These are phyloP conservation scores for Nicotiana paniculata DNA, from an alignment of 257 asterid species.

Conservation along the genomic window DNA sequence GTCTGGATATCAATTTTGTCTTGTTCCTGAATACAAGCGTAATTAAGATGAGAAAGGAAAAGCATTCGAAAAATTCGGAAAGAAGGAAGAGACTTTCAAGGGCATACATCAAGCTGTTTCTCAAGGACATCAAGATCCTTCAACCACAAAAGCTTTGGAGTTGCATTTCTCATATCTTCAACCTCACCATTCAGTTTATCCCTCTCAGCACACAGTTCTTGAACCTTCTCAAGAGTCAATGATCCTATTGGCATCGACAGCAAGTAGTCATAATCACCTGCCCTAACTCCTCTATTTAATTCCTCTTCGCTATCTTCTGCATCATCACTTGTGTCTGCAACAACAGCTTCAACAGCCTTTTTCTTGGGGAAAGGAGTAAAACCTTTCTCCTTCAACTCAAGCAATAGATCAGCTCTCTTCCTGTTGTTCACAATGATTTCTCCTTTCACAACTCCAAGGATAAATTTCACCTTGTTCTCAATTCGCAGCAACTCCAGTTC, in stretches of 20 bases:
- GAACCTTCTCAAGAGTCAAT: constrained; percentile 72
- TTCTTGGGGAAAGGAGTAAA: constrained; percentile 85
- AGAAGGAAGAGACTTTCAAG: neutral
- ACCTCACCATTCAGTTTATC: constrained; percentile 54
- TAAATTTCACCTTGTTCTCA: constrained; percentile 78
- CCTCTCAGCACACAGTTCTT: constrained; percentile 64
- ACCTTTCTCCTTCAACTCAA: constrained; percentile 78
- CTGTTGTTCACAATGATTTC: constrained; percentile 80
- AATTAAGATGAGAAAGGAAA: neutral
- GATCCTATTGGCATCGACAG: constrained; percentile 75
- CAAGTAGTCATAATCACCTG: constrained; percentile 88
- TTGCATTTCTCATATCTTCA: constrained; percentile 56
- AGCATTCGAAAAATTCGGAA: neutral
- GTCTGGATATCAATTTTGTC: constrained; percentile 33
- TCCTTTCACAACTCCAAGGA: constrained; percentile 75
- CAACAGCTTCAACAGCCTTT: constrained; percentile 38
- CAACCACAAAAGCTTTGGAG: constrained; percentile 64
- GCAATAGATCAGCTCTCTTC: constrained; percentile 66
- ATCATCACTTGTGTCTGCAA: constrained; percentile 63
- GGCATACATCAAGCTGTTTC: constrained; percentile 50
- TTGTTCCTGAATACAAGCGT: constrained; percentile 40
- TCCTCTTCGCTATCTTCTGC: constrained; percentile 58
- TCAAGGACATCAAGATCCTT: constrained; percentile 80
- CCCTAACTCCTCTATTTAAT: constrained; percentile 39
- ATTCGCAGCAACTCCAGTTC: constrained; percentile 67